Evolutionary conservation across 73 alveolate genomes (phyloP).

Genomic region (Symbiodinium natans): DNA sequence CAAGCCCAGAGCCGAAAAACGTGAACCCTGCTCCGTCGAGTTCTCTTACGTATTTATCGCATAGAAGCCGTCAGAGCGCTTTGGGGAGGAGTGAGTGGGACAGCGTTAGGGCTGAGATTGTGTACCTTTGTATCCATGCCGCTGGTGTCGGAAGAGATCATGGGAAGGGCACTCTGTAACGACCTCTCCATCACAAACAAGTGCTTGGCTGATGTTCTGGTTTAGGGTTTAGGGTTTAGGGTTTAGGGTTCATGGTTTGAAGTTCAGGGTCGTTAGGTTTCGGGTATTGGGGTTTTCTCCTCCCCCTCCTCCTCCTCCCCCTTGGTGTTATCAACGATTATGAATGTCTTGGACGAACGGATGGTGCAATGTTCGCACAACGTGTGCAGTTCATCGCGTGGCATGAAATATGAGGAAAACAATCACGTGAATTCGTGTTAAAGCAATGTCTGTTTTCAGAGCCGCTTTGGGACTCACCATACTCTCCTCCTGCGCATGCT

Average conservation of each 20-base stretch:
- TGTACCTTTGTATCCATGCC: no score
- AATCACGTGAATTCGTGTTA: background rate
- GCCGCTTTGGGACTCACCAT: background rate
- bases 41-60: no score
- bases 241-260: background rate
- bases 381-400: background rate
- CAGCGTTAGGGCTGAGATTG: no score
- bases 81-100: no score
- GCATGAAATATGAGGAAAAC: background rate
- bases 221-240: background rate
- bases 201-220: background rate
- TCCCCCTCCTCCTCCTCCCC: no score
- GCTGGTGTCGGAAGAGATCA: no score
- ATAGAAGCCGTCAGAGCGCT: no score
- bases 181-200: no score
- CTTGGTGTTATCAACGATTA: background rate
- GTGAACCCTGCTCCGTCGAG: no score
- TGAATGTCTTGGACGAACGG: background rate
- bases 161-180: no score
- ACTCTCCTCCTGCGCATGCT: background rate
- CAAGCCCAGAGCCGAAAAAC: no score
- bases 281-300: background rate
- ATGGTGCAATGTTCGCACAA: background rate
- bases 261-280: background rate
- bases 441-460: background rate